These are phyloP conservation scores for Haematococcus sp. DNA, from an alignment of 139 green algal species.

Conservation along the genomic window DNA sequence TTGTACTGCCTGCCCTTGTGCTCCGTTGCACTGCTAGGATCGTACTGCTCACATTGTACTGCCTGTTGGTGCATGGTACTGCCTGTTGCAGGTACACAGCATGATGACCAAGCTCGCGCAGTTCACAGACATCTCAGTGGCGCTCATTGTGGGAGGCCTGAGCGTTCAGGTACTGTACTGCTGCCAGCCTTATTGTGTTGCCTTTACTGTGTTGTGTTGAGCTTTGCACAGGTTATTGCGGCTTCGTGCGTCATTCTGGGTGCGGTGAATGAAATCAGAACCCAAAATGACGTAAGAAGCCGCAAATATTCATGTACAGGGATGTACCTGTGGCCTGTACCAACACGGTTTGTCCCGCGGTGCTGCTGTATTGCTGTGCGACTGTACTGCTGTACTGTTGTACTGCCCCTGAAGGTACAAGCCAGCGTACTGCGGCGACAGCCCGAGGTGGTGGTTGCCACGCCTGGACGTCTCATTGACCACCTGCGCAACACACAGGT, in stretches of 20 bases:
- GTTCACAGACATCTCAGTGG: conserved; percentile 86
- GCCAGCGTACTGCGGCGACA: conserved; percentile 67
- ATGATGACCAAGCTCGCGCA: conserved; percentile 93
- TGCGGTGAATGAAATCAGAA: too few species aligned
- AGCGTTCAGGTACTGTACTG: conserved; percentile 71
- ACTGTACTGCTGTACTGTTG: too few species aligned
- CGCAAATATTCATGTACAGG: too few species aligned
- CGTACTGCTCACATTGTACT: too few species aligned
- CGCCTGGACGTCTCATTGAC: conserved; percentile 89
- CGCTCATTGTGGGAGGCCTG: conserved; percentile 93
- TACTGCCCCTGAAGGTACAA: conserved; percentile 79
- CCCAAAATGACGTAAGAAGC: too few species aligned
- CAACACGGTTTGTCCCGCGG: too few species aligned
- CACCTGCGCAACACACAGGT: conserved; percentile 86
- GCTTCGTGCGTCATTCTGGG: too few species aligned
- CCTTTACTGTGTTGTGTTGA: background rate
- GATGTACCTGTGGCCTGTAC: too few species aligned
- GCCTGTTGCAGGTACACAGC: conserved; percentile 88
- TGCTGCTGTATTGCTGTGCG: too few species aligned
- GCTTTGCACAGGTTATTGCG: too few species aligned
- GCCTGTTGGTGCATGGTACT: too few species aligned
- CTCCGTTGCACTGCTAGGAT: background rate
- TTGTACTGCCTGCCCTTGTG: background rate
- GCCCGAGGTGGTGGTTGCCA: conserved; percentile 93
- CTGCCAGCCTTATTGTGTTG: background rate